Conservation (phyloP, 129 eudicot species). For the Logfia minima region DNA sequence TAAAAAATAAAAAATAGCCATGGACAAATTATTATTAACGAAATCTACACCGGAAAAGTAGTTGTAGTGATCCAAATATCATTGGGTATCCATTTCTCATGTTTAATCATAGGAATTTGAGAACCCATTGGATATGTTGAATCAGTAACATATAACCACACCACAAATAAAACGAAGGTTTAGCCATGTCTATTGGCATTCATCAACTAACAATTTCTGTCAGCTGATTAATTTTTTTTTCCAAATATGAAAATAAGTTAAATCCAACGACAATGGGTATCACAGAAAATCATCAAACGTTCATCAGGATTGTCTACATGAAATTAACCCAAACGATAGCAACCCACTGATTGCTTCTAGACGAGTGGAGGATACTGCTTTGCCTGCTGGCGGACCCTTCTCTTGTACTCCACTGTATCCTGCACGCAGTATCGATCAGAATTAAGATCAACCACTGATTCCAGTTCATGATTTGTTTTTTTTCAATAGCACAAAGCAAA, state of each 20-base stretch:
- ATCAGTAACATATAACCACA: conserved; percentile 22
- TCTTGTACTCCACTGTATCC: conserved; percentile 78
- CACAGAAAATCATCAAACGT: conserved; percentile 15
- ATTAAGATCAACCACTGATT: background rate
- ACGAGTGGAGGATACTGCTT: conserved; percentile 70
- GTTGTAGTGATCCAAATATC: background rate
- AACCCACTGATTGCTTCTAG: conserved; percentile 26
- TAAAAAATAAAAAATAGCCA: background rate
- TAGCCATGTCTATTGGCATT: conserved; percentile 14
- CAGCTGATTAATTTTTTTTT: conserved; percentile 24
- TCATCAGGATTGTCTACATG: conserved; percentile 26
- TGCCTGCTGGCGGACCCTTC: conserved; percentile 72
- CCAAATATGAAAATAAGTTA: conserved; percentile 28
- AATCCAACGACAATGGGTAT: conserved; percentile 20
- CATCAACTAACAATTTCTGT: conserved; percentile 34
- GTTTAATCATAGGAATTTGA: background rate
- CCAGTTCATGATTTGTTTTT: background rate
- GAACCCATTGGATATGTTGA: background rate
- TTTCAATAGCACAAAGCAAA: background rate
- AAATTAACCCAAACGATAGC: conserved; percentile 21
- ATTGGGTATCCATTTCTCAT: background rate
- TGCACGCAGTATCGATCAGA: conserved; percentile 30
- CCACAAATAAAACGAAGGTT: conserved; percentile 24
- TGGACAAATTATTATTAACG: background rate
- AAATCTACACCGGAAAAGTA: background rate